Evolutionary conservation across 805 yeast genomes (phyloP).

Genomic region (Wickerhamomyces silvicola): DNA sequence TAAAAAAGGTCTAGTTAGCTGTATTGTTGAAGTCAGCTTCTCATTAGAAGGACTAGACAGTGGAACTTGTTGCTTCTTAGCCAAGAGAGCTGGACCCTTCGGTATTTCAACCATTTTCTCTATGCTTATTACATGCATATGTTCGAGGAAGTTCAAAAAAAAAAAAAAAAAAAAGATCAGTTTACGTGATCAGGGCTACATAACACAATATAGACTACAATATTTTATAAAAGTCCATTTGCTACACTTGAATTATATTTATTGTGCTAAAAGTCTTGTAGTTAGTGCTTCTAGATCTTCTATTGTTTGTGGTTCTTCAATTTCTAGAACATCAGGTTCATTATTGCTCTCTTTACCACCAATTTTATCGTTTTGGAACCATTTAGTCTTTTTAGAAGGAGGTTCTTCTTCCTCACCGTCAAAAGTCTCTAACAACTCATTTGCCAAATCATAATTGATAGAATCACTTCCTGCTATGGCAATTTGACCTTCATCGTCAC

Average conservation of each 20-base stretch:
- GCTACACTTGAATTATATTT: no score
- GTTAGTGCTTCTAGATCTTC: constrained; percentile 93
- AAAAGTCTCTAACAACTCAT: constrained; percentile 20
- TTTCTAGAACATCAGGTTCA: constrained; percentile 49
- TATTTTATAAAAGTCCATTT: no score
- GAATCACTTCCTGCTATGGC: constrained; percentile 28
- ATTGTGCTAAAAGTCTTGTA: constrained; percentile 30
- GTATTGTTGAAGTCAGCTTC: constrained; percentile 23
- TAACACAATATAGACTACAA: no score
- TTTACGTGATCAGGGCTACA: background rate
- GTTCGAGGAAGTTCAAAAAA: background rate
- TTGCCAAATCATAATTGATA: constrained; percentile 36
- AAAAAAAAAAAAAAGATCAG: background rate
- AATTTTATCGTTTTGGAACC: constrained; percentile 30
- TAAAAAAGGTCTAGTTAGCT: constrained; percentile 56
- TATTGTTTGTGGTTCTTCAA: constrained; percentile 83
- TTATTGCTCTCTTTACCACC: constrained; percentile 23
- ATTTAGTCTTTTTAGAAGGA: constrained; percentile 27
- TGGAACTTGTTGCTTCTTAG: background rate
- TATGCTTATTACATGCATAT: background rate
- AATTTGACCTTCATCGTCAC: constrained; percentile 22
- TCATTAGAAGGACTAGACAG: background rate
- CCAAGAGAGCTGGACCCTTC: background rate
- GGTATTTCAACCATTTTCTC: background rate
- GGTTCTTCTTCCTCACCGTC: constrained; percentile 23